Conservation (phyloP, 805 yeast genomes). For the Candida stauntonica region DNA sequence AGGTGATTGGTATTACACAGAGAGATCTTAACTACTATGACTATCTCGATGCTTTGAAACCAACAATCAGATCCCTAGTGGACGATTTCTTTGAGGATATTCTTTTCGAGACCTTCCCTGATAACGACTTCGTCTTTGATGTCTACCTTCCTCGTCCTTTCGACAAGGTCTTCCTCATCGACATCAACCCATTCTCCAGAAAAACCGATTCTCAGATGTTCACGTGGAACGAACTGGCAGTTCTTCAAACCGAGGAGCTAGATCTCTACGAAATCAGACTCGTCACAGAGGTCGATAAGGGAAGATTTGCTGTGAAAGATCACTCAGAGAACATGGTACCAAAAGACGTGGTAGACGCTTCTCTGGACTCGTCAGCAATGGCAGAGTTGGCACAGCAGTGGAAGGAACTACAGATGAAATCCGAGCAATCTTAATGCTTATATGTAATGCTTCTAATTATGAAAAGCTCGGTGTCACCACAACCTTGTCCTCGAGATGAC, state of each 20-base stretch:
- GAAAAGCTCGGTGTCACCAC: conserved; percentile 53
- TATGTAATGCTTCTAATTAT: no score
- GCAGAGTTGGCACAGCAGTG: conserved; percentile 63
- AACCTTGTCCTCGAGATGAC: conserved; percentile 51
- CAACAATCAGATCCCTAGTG: conserved; percentile 43
- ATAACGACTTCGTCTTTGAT: conserved; percentile 64
- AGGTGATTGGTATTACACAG: conserved; percentile 72
- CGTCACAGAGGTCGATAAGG: conserved; percentile 63
- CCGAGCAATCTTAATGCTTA: conserved; percentile 13
- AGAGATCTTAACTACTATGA: conserved; percentile 82
- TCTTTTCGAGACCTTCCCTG: conserved; percentile 46
- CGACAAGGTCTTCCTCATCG: conserved; percentile 63
- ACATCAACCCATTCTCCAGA: conserved; percentile 80
- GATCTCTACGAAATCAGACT: conserved; percentile 53
- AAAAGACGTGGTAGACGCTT: conserved; percentile 81
- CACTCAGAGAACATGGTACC: conserved; percentile 93
- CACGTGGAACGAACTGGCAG: conserved; percentile 76
- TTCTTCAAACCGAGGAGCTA: conserved; percentile 27
- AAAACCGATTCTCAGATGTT: conserved; percentile 75
- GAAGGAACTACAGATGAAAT: conserved; percentile 37
- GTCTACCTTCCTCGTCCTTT: conserved; percentile 78
- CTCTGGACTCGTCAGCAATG: conserved; percentile 62
- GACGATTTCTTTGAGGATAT: conserved; percentile 50
- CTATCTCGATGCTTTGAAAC: conserved; percentile 52
- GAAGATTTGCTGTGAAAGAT: conserved; percentile 74